Conservation (phyloP, 495 filamentous ascomycete genomes). For the Xylaria grammica region DNA sequence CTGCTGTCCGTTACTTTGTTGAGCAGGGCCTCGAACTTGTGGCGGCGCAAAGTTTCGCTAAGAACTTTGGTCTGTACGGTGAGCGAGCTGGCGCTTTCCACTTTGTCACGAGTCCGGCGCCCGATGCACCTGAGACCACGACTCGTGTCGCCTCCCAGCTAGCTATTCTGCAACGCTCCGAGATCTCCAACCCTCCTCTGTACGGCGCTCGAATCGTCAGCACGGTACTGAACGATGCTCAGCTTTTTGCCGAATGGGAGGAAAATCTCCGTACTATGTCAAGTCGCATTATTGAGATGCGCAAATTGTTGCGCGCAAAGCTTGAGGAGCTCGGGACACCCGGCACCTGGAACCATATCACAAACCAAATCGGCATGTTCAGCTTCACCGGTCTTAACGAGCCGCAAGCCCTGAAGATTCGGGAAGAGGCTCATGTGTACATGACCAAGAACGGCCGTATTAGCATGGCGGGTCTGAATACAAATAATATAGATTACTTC, state of each 20-base stretch:
- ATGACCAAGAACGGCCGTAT: conserved; percentile 99
- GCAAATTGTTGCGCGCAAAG: conserved; percentile 71
- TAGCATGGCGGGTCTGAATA: conserved; percentile 94
- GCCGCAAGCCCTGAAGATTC: conserved; percentile 79
- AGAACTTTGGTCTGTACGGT: conserved; percentile 98
- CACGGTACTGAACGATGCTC: conserved; percentile 78
- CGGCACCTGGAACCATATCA: conserved; percentile 94
- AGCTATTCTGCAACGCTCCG: conserved; percentile 91
- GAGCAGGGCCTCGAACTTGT: conserved; percentile 94
- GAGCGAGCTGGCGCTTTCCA: conserved; percentile 97
- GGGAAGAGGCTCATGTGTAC: conserved; percentile 86
- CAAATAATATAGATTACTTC: conserved; percentile 88
- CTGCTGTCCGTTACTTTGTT: conserved; percentile 91
- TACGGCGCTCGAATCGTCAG: conserved; percentile 91
- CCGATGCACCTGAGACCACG: conserved; percentile 66
- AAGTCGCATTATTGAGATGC: conserved; percentile 90
- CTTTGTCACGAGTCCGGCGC: conserved; percentile 76
- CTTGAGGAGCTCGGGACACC: conserved; percentile 84
- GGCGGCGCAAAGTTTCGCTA: conserved; percentile 95
- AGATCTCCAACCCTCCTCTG: conserved; percentile 95
- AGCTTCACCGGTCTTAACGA: conserved; percentile 92
- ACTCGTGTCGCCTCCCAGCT: conserved; percentile 82
- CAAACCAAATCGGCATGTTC: conserved; percentile 99
- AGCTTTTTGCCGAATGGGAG: conserved; percentile 92
- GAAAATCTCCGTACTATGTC: conserved; percentile 92